Base-by-base conservation (phyloP, 495 filamentous ascomycete genomes). In the Penicillium ochrochloron region DNA sequence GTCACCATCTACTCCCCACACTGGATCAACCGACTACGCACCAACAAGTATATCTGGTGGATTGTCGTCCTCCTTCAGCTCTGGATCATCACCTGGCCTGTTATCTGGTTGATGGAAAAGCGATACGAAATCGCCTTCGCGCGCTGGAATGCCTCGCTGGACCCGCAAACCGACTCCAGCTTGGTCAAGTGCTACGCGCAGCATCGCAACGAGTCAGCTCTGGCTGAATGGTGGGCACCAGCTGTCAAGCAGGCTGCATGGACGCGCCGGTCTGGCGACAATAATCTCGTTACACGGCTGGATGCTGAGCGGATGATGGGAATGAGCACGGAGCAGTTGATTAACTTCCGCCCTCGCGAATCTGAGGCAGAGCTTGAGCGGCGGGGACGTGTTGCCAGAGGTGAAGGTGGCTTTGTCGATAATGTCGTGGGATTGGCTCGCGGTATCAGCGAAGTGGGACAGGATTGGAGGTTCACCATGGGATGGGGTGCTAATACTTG, bases 1-100 rank as follows among this genome's bases (percentile, higher is more conserved):
- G 63, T 82, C 37, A 77, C 73, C 19, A 60, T 83, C 39, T 81
- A 81, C 64, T 83, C 80, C 2, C 78, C 80, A 19, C 80, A 82
- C 59, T 82, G 78, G 78, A 77, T 82, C 60, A 83, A 83, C 66
- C 73, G 63, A 0, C 62, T 77, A 3, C 76, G 80, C 31, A 68
- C 70, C 1, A 80, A 80, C 53, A 29, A 27, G n/a, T 76, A 64
- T 53, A 66, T 79, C 3, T 80, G 71, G 65, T 82, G 73, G 73
- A 17, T 44, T 14, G 71, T 74, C 34, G 70, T 82, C 33, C 66
- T 83, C 41, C 70, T 79, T 12, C 80, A 81, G 58, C 73, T 83
- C 12, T 83, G 80, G 80, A 74, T 81, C 61, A 63, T 81, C 46
- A 71, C 78, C 2, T 81, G 77, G 78, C 78, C 78, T 2, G 61